phyloP scores from a whole-genome alignment of 768 basidiomycete species.

The Russula dissimulans region DNA sequence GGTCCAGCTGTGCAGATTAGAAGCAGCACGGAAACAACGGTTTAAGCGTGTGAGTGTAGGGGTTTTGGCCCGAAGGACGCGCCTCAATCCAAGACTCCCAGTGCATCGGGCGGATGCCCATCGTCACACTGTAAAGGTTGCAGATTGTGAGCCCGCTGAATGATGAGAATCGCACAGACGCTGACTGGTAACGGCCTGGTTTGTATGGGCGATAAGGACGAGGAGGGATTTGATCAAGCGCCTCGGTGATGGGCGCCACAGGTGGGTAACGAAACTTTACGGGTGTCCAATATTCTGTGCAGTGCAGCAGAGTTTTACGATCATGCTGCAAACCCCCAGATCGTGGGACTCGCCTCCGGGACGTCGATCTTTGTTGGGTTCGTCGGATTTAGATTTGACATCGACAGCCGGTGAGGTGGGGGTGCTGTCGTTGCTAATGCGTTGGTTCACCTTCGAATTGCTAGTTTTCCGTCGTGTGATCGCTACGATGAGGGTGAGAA shows the following conservation, averaged over 20 bases:
- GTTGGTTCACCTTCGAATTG: background rate
- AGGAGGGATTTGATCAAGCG: conserved; percentile 40
- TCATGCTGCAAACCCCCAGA: background rate
- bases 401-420: background rate
- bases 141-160: background rate
- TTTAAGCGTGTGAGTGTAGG: background rate
- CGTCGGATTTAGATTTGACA: background rate
- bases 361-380: conserved; percentile 21
- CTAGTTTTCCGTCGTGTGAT: background rate
- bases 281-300: conserved; percentile 42
- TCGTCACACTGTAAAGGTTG: conserved; percentile 42
- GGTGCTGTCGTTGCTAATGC: background rate
- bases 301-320: no score
- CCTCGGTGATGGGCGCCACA: conserved; percentile 33
- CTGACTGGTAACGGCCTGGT: conserved; percentile 52
- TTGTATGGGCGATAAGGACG: conserved; percentile 60
- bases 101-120: conserved; percentile 58
- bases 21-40: no score
- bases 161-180: background rate
- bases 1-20: conserved; percentile 37
- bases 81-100: conserved; percentile 73
- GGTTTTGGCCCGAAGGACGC: background rate
- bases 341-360: conserved; percentile 20
- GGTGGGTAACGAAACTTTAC: conserved; percentile 43
- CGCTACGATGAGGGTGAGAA: background rate